Evolutionary conservation across 805 yeast species (phyloP).

Genomic region (Wickerhamomyces alni): DNA sequence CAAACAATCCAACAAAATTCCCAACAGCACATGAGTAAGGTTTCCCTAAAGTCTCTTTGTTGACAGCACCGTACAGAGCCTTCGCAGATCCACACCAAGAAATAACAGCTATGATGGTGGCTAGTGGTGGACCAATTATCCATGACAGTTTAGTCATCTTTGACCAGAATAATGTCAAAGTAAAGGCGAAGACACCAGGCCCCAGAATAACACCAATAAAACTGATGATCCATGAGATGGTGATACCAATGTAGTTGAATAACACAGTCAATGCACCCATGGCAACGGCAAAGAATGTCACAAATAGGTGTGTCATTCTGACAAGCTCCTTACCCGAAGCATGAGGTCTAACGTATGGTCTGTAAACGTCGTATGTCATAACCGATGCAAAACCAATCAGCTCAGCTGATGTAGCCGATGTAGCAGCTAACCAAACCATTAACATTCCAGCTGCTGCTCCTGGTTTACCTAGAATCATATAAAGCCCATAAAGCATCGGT

Average conservation of each 20-base stretch:
- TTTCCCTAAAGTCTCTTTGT: too few species aligned
- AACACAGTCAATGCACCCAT: background rate
- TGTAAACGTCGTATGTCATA: slow-evolving; percentile 75
- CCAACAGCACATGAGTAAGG: too few species aligned
- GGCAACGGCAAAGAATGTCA: background rate
- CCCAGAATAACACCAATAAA: too few species aligned
- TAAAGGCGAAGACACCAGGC: too few species aligned
- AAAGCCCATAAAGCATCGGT: slow-evolving; percentile 57
- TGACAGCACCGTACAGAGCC: too few species aligned
- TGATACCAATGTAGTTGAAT: background rate
- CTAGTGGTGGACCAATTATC: too few species aligned
- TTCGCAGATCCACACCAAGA: too few species aligned
- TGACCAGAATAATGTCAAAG: too few species aligned
- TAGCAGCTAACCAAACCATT: slow-evolving; percentile 79
- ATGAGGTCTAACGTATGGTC: slow-evolving; percentile 66
- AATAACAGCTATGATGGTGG: too few species aligned
- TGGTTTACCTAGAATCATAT: slow-evolving; percentile 71
- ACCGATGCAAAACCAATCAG: slow-evolving; percentile 78
- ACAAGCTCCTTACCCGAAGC: slow-evolving; percentile 71
- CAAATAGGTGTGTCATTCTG: background rate
- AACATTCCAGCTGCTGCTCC: slow-evolving; percentile 71
- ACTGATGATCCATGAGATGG: too few species aligned
- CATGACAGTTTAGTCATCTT: too few species aligned
- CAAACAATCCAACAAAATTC: too few species aligned
- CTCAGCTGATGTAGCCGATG: slow-evolving; percentile 85